phyloP scores from a whole-genome alignment of 495 filamentous ascomycete genomes.

The Trichoderma virens region DNA sequence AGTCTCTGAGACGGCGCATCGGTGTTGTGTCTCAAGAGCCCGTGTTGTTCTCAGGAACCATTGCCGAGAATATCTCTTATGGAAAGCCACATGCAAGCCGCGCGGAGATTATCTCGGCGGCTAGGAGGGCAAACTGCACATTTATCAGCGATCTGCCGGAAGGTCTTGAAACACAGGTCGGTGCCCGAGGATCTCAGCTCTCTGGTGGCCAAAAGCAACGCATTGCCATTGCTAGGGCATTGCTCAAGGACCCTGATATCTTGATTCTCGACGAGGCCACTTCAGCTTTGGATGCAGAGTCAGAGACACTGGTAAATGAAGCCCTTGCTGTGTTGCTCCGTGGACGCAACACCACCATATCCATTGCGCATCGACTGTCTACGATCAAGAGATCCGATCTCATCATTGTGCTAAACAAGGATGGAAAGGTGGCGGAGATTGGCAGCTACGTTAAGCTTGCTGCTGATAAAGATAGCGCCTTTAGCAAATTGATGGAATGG shows the following conservation, averaged over 20 bases:
- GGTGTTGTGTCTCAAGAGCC: constrained; percentile 94
- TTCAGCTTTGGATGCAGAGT: constrained; percentile 92
- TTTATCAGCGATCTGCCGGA: constrained; percentile 97
- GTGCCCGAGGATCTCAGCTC: constrained; percentile 85
- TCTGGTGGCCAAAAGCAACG: constrained; percentile 97
- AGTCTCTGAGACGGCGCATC: constrained; percentile 87
- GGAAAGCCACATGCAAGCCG: constrained; percentile 73
- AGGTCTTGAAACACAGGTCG: constrained; percentile 88
- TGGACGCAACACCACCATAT: constrained; percentile 90
- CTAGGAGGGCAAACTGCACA: constrained; percentile 88
- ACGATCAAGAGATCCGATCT: constrained; percentile 93
- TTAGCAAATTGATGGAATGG: constrained; percentile 97
- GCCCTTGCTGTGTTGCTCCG: constrained; percentile 73
- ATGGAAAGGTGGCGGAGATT: constrained; percentile 84
- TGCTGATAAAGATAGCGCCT: constrained; percentile 64
- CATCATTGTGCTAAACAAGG: constrained; percentile 78
- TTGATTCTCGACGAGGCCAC: constrained; percentile 93
- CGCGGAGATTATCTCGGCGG: constrained; percentile 76
- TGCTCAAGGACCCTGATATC: constrained; percentile 95
- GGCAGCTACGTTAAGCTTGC: constrained; percentile 76
- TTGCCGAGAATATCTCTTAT: constrained; percentile 96
- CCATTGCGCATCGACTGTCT: constrained; percentile 87
- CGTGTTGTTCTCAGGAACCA: constrained; percentile 88
- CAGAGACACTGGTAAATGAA: constrained; percentile 88
- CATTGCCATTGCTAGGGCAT: constrained; percentile 89